Conservation (phyloP, 106 monocot genomes). For the Allium fistulosum region DNA sequence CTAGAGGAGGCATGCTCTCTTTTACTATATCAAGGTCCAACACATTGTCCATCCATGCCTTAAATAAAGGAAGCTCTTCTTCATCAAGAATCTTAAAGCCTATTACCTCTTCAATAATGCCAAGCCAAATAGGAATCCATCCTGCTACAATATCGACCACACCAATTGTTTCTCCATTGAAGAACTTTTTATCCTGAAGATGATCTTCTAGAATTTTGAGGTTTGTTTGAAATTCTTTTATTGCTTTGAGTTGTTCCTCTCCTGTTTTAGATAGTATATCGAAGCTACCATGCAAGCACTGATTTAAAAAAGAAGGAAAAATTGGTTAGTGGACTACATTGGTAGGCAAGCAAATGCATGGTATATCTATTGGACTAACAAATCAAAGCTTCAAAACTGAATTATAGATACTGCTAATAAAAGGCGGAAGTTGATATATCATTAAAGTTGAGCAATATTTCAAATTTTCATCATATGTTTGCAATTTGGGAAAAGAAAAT, state of each 20-base stretch:
- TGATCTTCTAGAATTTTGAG: constrained; percentile 19
- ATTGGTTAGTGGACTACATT: too few relatives aligned
- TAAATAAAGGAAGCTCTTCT: constrained; percentile 10
- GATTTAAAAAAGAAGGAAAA: neutral
- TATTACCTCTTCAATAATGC: constrained; percentile 15
- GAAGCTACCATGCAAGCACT: constrained; percentile 16
- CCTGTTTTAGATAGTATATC: constrained; percentile 10
- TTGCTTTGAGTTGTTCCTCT: constrained; percentile 9
- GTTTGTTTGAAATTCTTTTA: constrained; percentile 7
- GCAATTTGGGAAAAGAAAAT: too few relatives aligned
- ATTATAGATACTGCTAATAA: too few relatives aligned
- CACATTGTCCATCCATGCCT: constrained; percentile 18
- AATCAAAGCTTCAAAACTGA: too few relatives aligned
- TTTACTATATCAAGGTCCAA: constrained; percentile 17
- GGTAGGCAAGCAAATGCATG: too few relatives aligned
- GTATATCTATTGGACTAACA: too few relatives aligned
- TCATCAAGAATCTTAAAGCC: constrained; percentile 7
- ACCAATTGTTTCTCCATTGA: constrained; percentile 17
- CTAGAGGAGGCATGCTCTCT: constrained; percentile 14
- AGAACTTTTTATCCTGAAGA: constrained; percentile 22
- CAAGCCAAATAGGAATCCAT: constrained; percentile 17
- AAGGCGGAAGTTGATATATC: too few relatives aligned
- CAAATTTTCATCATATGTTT: too few relatives aligned
- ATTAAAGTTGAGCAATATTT: too few relatives aligned
- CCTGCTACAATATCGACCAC: constrained; percentile 16